Evolutionary conservation across 495 filamentous ascomycete genomes (phyloP).

Genomic region (Friedmanniomyces endolithicus): DNA sequence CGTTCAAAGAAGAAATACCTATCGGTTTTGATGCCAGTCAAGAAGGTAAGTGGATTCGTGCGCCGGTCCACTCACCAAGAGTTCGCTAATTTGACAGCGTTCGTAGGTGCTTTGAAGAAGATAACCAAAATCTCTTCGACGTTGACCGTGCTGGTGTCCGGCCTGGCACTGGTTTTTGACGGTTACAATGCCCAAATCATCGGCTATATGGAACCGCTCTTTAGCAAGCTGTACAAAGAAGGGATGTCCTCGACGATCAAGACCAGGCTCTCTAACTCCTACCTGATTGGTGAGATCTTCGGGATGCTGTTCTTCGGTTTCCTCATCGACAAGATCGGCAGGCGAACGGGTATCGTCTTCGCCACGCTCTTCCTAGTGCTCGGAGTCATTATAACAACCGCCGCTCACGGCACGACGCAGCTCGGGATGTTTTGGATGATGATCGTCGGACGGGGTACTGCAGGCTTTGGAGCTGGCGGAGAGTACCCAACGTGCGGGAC

Average conservation of each 20-base stretch:
- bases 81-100: not conserved
- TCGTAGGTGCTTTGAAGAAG: not conserved
- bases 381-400: slow-evolving; percentile 18
- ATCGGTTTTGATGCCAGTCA: not conserved
- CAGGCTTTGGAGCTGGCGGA: slow-evolving; percentile 24
- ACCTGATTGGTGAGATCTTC: slow-evolving; percentile 25
- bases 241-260: slow-evolving; percentile 4
- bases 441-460: slow-evolving; percentile 14
- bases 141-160: slow-evolving; percentile 1
- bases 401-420: slow-evolving; percentile 9
- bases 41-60: not conserved
- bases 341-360: slow-evolving; percentile 28
- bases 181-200: slow-evolving; percentile 11
- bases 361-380: slow-evolving; percentile 27
- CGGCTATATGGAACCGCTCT: slow-evolving; percentile 16
- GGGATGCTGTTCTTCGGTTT: slow-evolving; percentile 34
- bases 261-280: slow-evolving; percentile 13
- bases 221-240: slow-evolving; percentile 8
- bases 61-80: not conserved
- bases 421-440: slow-evolving; percentile 23
- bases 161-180: slow-evolving; percentile 1
- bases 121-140: not conserved
- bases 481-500: slow-evolving; percentile 30
- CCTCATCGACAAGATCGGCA: slow-evolving; percentile 29
- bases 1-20: not conserved